These are phyloP conservation scores for Cinnamomum chago DNA, from an alignment of 164 flowering plant genomes.

Conservation along the genomic window DNA sequence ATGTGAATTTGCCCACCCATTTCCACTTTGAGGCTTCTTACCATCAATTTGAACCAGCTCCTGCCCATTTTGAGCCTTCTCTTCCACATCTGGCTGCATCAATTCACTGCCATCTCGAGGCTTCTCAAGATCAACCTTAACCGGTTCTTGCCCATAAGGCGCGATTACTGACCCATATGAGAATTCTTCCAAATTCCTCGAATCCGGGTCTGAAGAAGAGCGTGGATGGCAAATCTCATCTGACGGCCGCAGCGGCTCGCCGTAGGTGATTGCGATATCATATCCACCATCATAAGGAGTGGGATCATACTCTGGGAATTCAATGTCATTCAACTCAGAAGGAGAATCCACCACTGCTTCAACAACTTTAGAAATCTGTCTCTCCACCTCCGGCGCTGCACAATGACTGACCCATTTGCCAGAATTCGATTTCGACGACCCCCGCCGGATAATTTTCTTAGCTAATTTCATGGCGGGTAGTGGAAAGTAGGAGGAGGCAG, in stretches of 20 bases:
- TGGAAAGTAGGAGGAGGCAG: not conserved
- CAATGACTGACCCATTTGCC: not conserved
- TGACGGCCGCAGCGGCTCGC: conserved; percentile 70
- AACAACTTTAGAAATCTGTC: not conserved
- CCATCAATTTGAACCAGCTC: not conserved
- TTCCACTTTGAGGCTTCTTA: conserved; percentile 2
- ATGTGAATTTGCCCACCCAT: not conserved
- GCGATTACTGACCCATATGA: conserved; percentile 20
- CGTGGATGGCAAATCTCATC: conserved; percentile 60
- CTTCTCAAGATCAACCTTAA: conserved; percentile 9
- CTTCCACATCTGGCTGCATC: not conserved
- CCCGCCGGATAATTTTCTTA: not conserved
- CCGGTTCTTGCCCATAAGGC: conserved; percentile 18
- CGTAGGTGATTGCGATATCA: conserved; percentile 47
- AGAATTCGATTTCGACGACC: not conserved
- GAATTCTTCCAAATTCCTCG: conserved; percentile 13
- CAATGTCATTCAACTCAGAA: conserved; percentile 27
- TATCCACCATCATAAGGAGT: conserved; percentile 82
- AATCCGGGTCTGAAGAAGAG: conserved; percentile 16
- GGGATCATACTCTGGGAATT: conserved; percentile 59
- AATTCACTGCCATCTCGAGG: not conserved
- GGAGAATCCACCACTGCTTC: not conserved
- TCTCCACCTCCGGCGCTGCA: not conserved
- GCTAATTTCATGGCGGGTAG: conserved; percentile 1
- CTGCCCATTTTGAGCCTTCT: not conserved